Percentiles rank a stretch among this genome's conserved stretches.
Conservation (phyloP, 208 protist genomes). For the Naegleria fowleri region DNA sequence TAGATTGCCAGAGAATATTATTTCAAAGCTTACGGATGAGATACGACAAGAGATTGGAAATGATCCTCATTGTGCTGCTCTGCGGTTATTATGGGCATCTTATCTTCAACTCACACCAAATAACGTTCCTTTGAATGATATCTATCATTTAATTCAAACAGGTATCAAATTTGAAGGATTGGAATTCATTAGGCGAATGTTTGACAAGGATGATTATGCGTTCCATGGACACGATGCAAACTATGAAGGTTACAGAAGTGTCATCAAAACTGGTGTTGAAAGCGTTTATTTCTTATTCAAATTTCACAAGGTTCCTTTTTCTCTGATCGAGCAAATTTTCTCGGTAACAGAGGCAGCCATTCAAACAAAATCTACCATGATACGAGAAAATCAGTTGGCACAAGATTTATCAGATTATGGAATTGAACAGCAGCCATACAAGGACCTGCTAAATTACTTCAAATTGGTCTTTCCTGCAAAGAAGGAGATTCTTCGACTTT, state of each 20-base stretch:
- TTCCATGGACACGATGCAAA: neutral
- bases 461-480: neutral
- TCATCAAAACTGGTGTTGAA: neutral
- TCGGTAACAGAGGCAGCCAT: neutral
- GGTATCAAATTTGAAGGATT: neutral
- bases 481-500: neutral
- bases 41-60: neutral
- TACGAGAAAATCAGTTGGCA: neutral
- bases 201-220: neutral
- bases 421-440: neutral
- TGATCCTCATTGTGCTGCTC: neutral
- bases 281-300: neutral
- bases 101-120: neutral
- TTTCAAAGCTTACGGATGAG: neutral
- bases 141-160: neutral
- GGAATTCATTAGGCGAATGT: neutral
- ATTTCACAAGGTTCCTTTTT: neutral
- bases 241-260: neutral
- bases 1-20: neutral
- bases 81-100: neutral
- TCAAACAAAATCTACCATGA: neutral
- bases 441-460: neutral
- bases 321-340: neutral
- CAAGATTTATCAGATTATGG: neutral
- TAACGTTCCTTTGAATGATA: neutral